Conservation (phyloP, 805 yeast species). For the Ogataea allantospora region DNA sequence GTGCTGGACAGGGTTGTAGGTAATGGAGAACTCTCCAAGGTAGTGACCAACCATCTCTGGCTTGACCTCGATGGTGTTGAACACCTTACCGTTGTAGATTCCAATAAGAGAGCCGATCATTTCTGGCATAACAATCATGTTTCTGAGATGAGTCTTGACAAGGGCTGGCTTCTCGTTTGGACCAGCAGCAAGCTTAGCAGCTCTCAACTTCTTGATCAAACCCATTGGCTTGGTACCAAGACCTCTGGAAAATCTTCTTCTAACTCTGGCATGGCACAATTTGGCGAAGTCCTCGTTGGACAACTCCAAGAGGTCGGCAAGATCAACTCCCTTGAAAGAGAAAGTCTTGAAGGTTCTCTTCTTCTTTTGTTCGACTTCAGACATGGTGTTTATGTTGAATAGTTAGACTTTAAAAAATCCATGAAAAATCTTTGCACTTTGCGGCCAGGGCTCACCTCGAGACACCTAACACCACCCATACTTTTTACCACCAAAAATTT, state of each 20-base stretch:
- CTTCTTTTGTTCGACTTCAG: constrained; percentile 56
- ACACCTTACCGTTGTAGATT: constrained; percentile 99
- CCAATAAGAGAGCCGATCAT: constrained; percentile 99
- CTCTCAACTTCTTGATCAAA: constrained; percentile 95
- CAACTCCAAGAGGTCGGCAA: constrained; percentile 88
- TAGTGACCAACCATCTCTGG: constrained; percentile 99
- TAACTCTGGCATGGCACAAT: constrained; percentile 96
- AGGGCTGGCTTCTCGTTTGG: constrained; percentile 95
- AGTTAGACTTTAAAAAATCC: constrained; percentile 5
- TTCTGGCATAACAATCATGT: constrained; percentile 98
- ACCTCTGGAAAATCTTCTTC: constrained; percentile 99
- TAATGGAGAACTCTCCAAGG: constrained; percentile 99
- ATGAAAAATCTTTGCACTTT: constrained; percentile 14
- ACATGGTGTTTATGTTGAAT: constrained; percentile 22
- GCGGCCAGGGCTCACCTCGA: constrained; percentile 9
- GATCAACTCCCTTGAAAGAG: constrained; percentile 98
- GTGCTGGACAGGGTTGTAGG: constrained; percentile 99
- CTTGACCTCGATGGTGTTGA: constrained; percentile 97
- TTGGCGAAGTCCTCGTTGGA: constrained; percentile 96
- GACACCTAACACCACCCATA: constrained; percentile 11
- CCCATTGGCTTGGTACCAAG: constrained; percentile 92
- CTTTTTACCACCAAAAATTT: neutral
- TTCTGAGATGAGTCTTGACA: constrained; percentile 99
- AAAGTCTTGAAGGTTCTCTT: constrained; percentile 94
- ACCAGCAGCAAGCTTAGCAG: constrained; percentile 87